A percentile compares a stretch with the other conserved stretches of the same genome.
Conservation (phyloP, 495 filamentous ascomycete genomes). For the Penicillium taxi region DNA sequence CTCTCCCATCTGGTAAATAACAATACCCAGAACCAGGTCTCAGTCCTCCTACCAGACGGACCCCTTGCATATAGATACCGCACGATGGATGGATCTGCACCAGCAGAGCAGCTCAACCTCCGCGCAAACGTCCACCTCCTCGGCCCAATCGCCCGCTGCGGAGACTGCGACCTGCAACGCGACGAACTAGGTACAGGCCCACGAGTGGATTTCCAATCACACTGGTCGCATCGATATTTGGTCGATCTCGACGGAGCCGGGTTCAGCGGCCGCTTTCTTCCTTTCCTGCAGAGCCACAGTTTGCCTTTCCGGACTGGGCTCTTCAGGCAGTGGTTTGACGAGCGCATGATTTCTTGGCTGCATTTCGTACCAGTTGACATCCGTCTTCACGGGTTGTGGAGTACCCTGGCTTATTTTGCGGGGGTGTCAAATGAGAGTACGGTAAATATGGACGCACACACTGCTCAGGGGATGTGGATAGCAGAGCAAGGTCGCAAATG, state of each 20-base stretch:
- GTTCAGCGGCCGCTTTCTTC: slow-evolving; percentile 54
- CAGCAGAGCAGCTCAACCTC: slow-evolving; percentile 20
- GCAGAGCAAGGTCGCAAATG: slow-evolving; percentile 59
- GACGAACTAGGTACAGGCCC: slow-evolving; percentile 42
- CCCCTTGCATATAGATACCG: slow-evolving; percentile 29
- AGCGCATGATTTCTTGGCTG: slow-evolving; percentile 61
- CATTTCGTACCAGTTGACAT: slow-evolving; percentile 74
- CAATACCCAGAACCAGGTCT: slow-evolving; percentile 36
- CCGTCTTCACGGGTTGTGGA: slow-evolving; percentile 56
- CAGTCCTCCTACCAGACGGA: slow-evolving; percentile 31
- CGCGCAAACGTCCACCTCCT: slow-evolving; percentile 40
- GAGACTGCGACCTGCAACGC: slow-evolving; percentile 45
- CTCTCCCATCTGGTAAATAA: slow-evolving; percentile 49
- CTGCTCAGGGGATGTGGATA: slow-evolving; percentile 52
- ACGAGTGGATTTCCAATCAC: slow-evolving; percentile 45
- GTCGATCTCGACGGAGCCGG: slow-evolving; percentile 66
- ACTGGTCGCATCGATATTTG: slow-evolving; percentile 57
- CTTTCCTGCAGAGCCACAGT: slow-evolving; percentile 52
- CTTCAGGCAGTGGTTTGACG: slow-evolving; percentile 70
- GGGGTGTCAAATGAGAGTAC: slow-evolving; percentile 21
- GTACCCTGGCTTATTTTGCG: slow-evolving; percentile 57
- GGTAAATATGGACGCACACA: slow-evolving; percentile 24
- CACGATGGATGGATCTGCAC: slow-evolving; percentile 28
- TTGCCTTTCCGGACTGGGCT: slow-evolving; percentile 57
- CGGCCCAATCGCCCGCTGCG: slow-evolving; percentile 47